phyloP scores from a whole-genome alignment of 805 yeast species.

The Saturnispora sekii region DNA sequence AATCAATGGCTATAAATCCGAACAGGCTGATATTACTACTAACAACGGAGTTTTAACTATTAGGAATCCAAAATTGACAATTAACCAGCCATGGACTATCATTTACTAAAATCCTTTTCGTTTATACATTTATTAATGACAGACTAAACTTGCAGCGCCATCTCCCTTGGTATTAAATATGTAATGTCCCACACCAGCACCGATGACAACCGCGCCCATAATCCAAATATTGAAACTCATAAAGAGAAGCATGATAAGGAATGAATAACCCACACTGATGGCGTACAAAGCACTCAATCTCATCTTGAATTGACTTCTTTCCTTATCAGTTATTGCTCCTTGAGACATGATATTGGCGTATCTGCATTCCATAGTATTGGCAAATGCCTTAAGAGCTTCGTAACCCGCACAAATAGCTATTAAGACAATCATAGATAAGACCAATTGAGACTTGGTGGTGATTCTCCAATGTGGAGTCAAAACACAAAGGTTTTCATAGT shows the following conservation, averaged over 20 bases:
- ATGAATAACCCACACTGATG: conserved; percentile 33
- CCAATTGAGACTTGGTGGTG: conserved; percentile 25
- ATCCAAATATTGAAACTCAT: conserved; percentile 41
- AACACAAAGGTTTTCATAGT: conserved; percentile 35
- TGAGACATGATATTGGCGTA: conserved; percentile 5
- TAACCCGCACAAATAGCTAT: conserved; percentile 27
- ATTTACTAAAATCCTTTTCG: conserved; percentile 5
- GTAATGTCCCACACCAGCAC: conserved; percentile 33
- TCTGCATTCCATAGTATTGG: conserved; percentile 17
- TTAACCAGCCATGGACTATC: conserved; percentile 39
- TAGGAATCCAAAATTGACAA: conserved; percentile 40
- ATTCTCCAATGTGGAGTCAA: conserved; percentile 33
- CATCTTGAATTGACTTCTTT: conserved; percentile 18
- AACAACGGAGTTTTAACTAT: conserved; percentile 29
- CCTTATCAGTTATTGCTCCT: conserved; percentile 10
- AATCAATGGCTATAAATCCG: conserved; percentile 5
- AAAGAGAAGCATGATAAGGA: conserved; percentile 37
- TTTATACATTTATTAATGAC: conserved; percentile 17
- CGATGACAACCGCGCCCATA: conserved; percentile 34
- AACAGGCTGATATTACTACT: not conserved
- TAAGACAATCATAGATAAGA: conserved; percentile 27
- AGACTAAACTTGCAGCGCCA: conserved; percentile 16
- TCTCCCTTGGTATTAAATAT: conserved; percentile 17
- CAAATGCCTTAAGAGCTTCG: conserved; percentile 28
- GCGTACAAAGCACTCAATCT: conserved; percentile 30